Base-by-base conservation (phyloP, 1,284 basidiomycete genomes). In the Ustilago loliicola region DNA sequence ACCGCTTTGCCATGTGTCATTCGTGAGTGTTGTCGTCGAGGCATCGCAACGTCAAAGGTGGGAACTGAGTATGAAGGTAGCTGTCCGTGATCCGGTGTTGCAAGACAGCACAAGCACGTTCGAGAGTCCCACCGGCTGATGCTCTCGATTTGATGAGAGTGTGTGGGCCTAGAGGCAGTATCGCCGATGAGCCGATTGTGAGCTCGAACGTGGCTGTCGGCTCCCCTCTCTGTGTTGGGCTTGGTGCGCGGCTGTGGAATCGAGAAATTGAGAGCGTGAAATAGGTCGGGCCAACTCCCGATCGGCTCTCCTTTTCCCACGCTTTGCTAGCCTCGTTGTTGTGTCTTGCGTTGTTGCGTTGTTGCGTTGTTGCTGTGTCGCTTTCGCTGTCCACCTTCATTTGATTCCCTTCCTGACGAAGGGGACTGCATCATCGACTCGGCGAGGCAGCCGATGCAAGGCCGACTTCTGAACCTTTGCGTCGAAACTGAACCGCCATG, bases 271-370 rank as follows among this genome's bases (percentile, higher is more conserved):
- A 21, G 50, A 45, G 50, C 58, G 64, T 66, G 57, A 66, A 60
- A 66, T 66, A 51, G 36, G 64, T 55, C 40, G 64, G 57, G 64
- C 32, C 57, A 54, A 65, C 48, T 29, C 57, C 57, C 57, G 64
- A 60, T 52, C 17, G 11, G 42, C 42, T 17, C 8, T 45, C 34
- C 21, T 48, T 34, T 48, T 51, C 50, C 50, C 50, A 51, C 50
- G 50, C 50, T 51, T 51, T 21, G 42, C 21, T 45, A 45, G n/a
- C 42, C n/a, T 45, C 11, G 42, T 45, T 45, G 42, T 27, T 13
- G 15, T 19, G 25, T 30, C 13, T 21, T 51, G 25, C 48, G 1
- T 40, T 40, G 38, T 27, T 50, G 13, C 47, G 8, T 50, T 50
- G 21, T 50, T 50, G 47, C 27, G 47, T 25, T 29, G 23, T 50